Conservation (phyloP, 345 rosid genomes). For the Murraya paniculata region DNA sequence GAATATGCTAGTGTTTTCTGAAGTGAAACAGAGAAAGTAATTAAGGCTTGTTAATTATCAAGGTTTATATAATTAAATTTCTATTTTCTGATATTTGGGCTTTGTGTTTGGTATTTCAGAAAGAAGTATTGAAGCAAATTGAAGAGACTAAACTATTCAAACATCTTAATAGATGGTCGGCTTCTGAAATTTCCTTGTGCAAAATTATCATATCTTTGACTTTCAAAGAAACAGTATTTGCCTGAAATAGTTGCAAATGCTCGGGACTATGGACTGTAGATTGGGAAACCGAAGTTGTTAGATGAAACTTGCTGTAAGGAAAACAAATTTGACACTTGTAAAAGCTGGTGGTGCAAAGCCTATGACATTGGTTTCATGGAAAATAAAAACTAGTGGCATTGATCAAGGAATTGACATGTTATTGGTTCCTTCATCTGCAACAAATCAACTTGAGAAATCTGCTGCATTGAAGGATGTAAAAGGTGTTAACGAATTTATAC, state of each 20-base stretch:
- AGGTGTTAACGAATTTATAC: too few relatives aligned
- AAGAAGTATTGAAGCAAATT: slow-evolving; percentile 23
- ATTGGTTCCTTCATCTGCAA: slow-evolving; percentile 18
- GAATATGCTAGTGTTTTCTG: slow-evolving; percentile 12
- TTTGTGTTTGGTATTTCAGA: neutral
- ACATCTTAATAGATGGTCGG: slow-evolving; percentile 20
- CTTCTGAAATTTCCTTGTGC: slow-evolving; percentile 10
- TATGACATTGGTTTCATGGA: slow-evolving; percentile 14
- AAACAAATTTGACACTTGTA: slow-evolving; percentile 6
- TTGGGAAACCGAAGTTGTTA: neutral
- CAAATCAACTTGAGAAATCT: neutral
- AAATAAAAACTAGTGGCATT: slow-evolving; percentile 6
- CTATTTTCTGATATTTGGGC: too few relatives aligned
- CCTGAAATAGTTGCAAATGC: neutral
- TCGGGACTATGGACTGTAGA: too few relatives aligned
- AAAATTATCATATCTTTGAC: neutral
- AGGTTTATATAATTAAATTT: neutral
- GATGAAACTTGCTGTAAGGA: slow-evolving; percentile 9
- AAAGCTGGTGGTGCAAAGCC: neutral
- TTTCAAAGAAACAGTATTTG: neutral
- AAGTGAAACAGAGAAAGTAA: slow-evolving; percentile 20
- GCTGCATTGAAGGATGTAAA: too few relatives aligned
- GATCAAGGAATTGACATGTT: slow-evolving; percentile 7
- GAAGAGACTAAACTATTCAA: slow-evolving; percentile 22
- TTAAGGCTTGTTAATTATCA: slow-evolving; percentile 12